A percentile compares a stretch with the other conserved stretches of the same genome.
Evolutionary conservation across 2,329 filamentous ascomycete genomes (phyloP).

Genomic region (Cordyceps cicadae): DNA sequence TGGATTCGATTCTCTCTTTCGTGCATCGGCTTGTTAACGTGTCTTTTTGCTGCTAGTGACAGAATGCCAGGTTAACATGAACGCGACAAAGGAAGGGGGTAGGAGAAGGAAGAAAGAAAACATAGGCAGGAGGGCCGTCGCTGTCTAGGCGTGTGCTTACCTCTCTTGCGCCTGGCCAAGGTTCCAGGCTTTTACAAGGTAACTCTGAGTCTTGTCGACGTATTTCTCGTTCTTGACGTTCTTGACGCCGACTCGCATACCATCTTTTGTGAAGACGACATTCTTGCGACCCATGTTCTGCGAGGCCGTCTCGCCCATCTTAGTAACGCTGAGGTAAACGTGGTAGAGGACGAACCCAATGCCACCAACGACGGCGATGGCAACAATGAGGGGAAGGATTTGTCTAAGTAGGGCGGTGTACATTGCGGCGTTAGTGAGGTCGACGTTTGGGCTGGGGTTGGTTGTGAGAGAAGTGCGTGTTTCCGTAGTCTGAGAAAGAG

Average conservation of each 20-base stretch:
- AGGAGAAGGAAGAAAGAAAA: background rate
- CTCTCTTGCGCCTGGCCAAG: constrained; percentile 31
- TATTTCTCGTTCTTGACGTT: constrained; percentile 61
- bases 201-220: constrained; percentile 64
- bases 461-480: background rate
- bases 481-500: background rate
- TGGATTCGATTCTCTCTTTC: background rate
- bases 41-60: background rate
- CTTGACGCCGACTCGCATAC: constrained; percentile 62
- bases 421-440: background rate
- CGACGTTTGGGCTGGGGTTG: too few species aligned
- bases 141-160: constrained; percentile 12
- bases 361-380: constrained; percentile 48
- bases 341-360: constrained; percentile 62
- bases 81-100: background rate
- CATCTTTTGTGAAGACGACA: constrained; percentile 67
- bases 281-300: constrained; percentile 69
- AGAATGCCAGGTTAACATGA: background rate
- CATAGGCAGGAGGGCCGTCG: background rate
- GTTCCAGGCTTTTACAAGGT: constrained; percentile 60
- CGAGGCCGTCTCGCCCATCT: constrained; percentile 57
- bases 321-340: constrained; percentile 58
- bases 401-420: background rate
- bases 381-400: constrained; percentile 58
- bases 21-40: background rate